Percentiles rank a stretch among this genome's conserved stretches.
These are phyloP conservation scores for Myxozyma lipomycoides DNA, from an alignment of 805 yeast genomes.

Conservation along the genomic window DNA sequence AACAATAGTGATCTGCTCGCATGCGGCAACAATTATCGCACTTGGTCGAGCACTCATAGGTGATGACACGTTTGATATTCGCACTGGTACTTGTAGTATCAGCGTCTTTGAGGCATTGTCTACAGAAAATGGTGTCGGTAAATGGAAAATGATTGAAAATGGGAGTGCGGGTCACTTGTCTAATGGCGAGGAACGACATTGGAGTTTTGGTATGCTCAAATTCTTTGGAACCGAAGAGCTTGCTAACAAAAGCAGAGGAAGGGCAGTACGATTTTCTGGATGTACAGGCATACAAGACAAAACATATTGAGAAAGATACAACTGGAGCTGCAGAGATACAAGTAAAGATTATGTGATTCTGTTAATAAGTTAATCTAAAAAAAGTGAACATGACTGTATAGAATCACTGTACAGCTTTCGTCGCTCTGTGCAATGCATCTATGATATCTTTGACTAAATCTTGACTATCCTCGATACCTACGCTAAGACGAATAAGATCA, in stretches of 20 bases:
- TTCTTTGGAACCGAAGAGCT: not conserved
- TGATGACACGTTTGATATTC: slow-evolving; percentile 47
- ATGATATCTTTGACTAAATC: slow-evolving; percentile 69
- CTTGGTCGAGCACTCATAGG: slow-evolving; percentile 73
- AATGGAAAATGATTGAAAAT: slow-evolving; percentile 63
- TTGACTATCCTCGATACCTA: slow-evolving; percentile 80
- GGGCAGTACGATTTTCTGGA: slow-evolving; percentile 27
- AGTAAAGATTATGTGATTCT: not conserved
- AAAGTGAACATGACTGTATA: too few relatives aligned
- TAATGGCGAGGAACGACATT: slow-evolving; percentile 87
- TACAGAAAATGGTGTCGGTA: slow-evolving; percentile 32
- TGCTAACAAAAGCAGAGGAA: slow-evolving; percentile 16
- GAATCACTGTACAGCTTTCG: not conserved
- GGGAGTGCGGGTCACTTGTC: slow-evolving; percentile 70
- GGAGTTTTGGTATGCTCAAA: slow-evolving; percentile 64
- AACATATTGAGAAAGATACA: not conserved
- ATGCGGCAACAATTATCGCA: slow-evolving; percentile 90
- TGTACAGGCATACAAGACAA: slow-evolving; percentile 10
- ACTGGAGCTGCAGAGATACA: not conserved
- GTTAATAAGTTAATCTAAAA: too few relatives aligned
- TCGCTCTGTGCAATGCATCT: slow-evolving; percentile 56
- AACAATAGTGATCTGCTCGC: slow-evolving; percentile 71
- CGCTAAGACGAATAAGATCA: slow-evolving; percentile 75
- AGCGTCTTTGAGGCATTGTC: slow-evolving; percentile 50
- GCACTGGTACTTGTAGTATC: slow-evolving; percentile 83